Conservation (phyloP, 345 rosid species). For the Lepidium africanum region DNA sequence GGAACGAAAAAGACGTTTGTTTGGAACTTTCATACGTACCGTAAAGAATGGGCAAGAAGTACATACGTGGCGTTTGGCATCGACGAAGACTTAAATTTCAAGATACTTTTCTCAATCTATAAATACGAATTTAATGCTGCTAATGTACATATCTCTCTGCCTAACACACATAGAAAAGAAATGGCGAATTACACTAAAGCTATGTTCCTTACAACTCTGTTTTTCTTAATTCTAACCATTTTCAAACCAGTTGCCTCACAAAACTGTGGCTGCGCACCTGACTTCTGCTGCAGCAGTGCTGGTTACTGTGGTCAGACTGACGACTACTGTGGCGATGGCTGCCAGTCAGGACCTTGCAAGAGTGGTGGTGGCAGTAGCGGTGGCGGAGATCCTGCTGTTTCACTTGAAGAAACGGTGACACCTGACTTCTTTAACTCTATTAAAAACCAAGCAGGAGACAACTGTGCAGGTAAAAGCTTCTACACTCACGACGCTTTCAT, state of each 20-base stretch:
- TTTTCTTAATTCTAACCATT: slow-evolving; percentile 7
- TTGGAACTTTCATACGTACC: neutral
- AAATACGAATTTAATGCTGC: neutral
- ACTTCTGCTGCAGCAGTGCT: slow-evolving; percentile 32
- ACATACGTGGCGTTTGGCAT: neutral
- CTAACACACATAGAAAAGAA: neutral
- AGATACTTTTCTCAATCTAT: neutral
- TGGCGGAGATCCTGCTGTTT: slow-evolving; percentile 18
- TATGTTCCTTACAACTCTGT: slow-evolving; percentile 3
- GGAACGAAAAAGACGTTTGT: neutral
- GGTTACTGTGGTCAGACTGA: slow-evolving; percentile 35
- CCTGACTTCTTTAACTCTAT: slow-evolving; percentile 49
- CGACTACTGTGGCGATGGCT: slow-evolving; percentile 37
- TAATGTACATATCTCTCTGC: neutral
- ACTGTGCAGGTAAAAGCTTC: slow-evolving; percentile 52
- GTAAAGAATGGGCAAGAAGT: neutral
- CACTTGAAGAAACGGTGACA: slow-evolving; percentile 37
- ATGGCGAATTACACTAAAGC: slow-evolving; percentile 10
- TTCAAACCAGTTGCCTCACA: slow-evolving; percentile 5
- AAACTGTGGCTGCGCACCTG: slow-evolving; percentile 37
- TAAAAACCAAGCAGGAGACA: slow-evolving; percentile 31
- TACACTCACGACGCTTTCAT: slow-evolving; percentile 51
- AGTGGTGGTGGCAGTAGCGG: neutral
- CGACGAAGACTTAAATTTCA: slow-evolving; percentile 7
- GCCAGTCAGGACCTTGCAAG: slow-evolving; percentile 46